Evolutionary conservation across 176 grass and related monocot species (phyloP), one percentile per base, ranked within the genome.

Genomic region (Lolium rigidum): DNA sequence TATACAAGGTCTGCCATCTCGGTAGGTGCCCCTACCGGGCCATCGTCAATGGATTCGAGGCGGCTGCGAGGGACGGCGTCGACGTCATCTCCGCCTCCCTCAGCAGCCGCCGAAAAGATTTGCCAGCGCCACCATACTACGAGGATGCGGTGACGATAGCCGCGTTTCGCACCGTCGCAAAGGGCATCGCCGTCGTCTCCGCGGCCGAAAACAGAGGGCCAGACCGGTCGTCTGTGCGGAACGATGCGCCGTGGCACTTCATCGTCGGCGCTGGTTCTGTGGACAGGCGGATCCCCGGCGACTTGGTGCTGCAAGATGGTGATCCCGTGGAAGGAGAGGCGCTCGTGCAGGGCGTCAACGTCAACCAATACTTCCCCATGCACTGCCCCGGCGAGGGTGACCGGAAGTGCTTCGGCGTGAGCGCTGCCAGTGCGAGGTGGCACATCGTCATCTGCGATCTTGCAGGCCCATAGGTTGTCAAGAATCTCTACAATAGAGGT

Each of bases 221-320:
- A 11, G 12, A 24, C n/a, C 43, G n/a, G 4, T 3, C n/a, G n/a
- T 25, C n/a, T 3, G 9, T 74, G 10, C 22, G 12, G n/a, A 74
- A 74, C n/a, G 70, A 74, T 6, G n/a, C 11, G 70, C n/a, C 70
- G 7, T 74, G 70, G 70, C n/a, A 48, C 41, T 20, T 73, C 70
- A 73, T 5, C 0, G n/a, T 48, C 13, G 43, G 70, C 43, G 43
- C 11, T 5, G 70, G 70, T 11, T 48, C 43, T 10, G 2, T 73
- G 43, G 41, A 73, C 5, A 10, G 70, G n/a, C 47, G 43, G 41
- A 49, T 73, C n/a, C 0, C 8, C 11, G n/a, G 2, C 70, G 43
- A 49, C n/a, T 11, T 49, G 9, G 70, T 49, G 44, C 18, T 74
- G 6, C n/a, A 48, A 20, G 49, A 74, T 74, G 70, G 12, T 7